phyloP scores from a whole-genome alignment of 2,329 filamentous ascomycete genomes.

The Zasmidium citrigriseum region DNA sequence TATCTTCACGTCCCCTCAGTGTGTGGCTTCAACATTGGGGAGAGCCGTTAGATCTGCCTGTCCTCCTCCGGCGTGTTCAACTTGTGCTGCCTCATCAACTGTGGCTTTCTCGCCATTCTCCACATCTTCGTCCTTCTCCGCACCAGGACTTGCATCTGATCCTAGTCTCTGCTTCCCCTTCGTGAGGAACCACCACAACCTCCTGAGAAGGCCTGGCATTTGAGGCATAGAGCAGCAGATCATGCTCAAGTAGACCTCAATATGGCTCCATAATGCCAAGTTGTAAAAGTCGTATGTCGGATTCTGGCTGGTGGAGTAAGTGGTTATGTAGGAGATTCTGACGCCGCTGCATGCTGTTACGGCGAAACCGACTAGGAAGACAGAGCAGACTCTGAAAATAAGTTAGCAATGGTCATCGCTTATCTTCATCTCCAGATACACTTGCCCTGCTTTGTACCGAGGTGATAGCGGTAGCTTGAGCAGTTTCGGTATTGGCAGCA shows the following conservation, averaged over 20 bases:
- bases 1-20: too few species aligned
- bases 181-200: too few species aligned
- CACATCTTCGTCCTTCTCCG: too few species aligned
- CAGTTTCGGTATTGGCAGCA: slow-evolving; percentile 8
- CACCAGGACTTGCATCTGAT: too few species aligned
- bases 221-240: slow-evolving; percentile 13
- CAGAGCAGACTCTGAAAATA: neutral
- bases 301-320: neutral
- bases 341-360: slow-evolving; percentile 3
- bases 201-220: slow-evolving; percentile 7
- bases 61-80: too few species aligned
- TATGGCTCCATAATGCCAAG: slow-evolving; percentile 7
- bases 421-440: neutral
- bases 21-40: too few species aligned
- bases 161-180: too few species aligned
- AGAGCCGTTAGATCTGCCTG: too few species aligned
- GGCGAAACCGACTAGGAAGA: slow-evolving; percentile 11
- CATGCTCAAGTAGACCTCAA: slow-evolving; percentile 11
- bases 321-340: slow-evolving; percentile 6
- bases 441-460: neutral
- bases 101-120: too few species aligned
- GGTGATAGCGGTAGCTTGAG: neutral
- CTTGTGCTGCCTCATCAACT: too few species aligned
- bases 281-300: slow-evolving; percentile 8
- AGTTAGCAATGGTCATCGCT: neutral